Evolutionary conservation across 2,329 filamentous ascomycete genomes (phyloP), one percentile per base, ranked within the genome.

Genomic region (Cyclaneusma minus): DNA sequence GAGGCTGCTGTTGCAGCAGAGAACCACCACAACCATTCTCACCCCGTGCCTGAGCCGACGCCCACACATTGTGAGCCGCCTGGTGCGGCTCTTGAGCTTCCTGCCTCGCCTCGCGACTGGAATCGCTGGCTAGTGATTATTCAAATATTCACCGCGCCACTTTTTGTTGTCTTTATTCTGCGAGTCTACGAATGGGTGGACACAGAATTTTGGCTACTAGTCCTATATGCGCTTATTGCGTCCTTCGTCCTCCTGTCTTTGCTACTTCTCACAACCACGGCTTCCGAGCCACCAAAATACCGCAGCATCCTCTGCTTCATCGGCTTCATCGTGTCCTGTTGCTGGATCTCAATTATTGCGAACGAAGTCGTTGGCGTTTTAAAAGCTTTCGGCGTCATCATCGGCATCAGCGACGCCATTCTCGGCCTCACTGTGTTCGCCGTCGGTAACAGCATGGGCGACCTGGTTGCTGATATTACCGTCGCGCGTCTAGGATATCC

Each of bases 331-430:
- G 91, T 95, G 31, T 74, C 79, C 34, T 89, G 95, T 30, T 79
- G 82, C 13, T 98, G 91, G 89, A 94, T 95, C 40, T 89, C 83
- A 20, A 89, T 83, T 2, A 84, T 98, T 40, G 87, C 89, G 2
- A 82, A 83, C 18, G 87, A 98, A 56, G 89, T 98, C 4, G 89
- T 98, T 4, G 85, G 83, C 16, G 79, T 94, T 5, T 64, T 98
- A 36, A 95, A 98, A 54, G 79, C 89, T 1, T 60, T 95, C 25
- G 89, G 89, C 6, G 80, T 95, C 16, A 82, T 98, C 26, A 58
- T 93, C 29, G 76, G 80, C 43, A 98, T 98, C 46, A 89, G 79
- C 10, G 89, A 98, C 51, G 89, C 89, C 4, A 82, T 98, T 35
- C 65, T 98, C 7, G 89, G 89, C 2, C 65, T 98, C 27, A 98